Percentiles rank a stretch among this genome's conserved stretches.
phyloP scores from a whole-genome alignment of 331 rosid species.

The Ulmus americana region DNA sequence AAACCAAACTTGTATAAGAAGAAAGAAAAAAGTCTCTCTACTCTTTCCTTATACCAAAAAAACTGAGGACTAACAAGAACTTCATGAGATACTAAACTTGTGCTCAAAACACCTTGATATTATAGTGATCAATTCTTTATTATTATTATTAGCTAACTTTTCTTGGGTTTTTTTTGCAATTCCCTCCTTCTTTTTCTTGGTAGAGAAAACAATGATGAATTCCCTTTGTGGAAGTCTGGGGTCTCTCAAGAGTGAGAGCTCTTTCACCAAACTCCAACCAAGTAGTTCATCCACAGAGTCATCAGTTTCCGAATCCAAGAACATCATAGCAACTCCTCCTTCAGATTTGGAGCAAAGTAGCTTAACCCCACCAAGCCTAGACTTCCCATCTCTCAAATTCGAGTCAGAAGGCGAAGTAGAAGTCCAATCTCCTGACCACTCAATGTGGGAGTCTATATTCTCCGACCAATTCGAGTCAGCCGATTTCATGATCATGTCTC shows the following conservation, averaged over 20 bases:
- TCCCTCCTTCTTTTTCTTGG: neutral
- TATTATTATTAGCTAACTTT: neutral
- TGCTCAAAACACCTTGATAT: neutral
- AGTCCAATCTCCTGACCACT: slow-evolving; percentile 69
- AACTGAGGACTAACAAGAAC: neutral
- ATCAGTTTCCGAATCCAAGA: slow-evolving; percentile 36
- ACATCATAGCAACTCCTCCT: slow-evolving; percentile 14
- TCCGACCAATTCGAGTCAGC: slow-evolving; percentile 54
- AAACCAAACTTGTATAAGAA: slow-evolving; percentile 24
- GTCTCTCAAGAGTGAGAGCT: slow-evolving; percentile 51
- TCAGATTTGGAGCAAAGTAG: slow-evolving; percentile 40
- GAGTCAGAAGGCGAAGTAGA: slow-evolving; percentile 68
- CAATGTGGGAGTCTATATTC: slow-evolving; percentile 77
- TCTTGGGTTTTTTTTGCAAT: neutral
- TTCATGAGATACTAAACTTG: slow-evolving; percentile 16
- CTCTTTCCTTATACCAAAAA: slow-evolving; percentile 38
- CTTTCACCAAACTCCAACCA: slow-evolving; percentile 41
- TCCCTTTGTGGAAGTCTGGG: slow-evolving; percentile 64
- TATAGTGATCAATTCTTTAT: neutral
- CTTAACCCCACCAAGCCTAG: slow-evolving; percentile 60
- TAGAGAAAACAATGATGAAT: slow-evolving; percentile 45
- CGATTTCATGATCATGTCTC: slow-evolving; percentile 83
- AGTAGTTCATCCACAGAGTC: slow-evolving; percentile 42
- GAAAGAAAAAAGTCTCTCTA: slow-evolving; percentile 29
- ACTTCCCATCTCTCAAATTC: slow-evolving; percentile 54